A percentile compares a stretch with the other conserved stretches of the same genome.
phyloP scores from a whole-genome alignment of 108 stramenopile species.

The Stephanodiscus triporus region DNA sequence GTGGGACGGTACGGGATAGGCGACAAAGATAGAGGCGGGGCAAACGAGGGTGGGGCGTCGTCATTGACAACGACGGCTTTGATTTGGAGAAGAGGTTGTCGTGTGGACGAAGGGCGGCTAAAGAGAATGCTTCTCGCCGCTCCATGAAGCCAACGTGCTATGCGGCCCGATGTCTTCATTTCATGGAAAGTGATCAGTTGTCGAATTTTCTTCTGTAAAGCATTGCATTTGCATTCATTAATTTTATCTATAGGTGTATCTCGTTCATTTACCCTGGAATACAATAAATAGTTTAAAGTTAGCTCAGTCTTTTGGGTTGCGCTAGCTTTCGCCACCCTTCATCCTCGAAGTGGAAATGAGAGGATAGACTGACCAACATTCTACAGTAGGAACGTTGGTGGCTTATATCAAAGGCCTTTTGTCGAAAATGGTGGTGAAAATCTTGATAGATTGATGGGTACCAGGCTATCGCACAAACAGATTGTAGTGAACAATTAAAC shows the following conservation, averaged over 20 bases:
- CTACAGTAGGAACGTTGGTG: constrained; percentile 19
- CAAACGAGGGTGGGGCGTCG: background rate
- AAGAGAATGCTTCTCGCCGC: background rate
- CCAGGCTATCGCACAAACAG: background rate
- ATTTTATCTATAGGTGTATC: background rate
- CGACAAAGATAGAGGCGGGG: background rate
- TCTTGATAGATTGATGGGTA: constrained; percentile 8
- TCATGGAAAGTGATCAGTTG: background rate
- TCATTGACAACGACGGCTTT: background rate
- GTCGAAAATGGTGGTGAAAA: constrained; percentile 5
- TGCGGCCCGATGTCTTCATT: background rate
- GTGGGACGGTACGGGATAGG: constrained; percentile 37
- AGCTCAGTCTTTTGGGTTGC: too few relatives aligned
- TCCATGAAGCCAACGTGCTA: background rate
- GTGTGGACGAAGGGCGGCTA: background rate
- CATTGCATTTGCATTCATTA: too few relatives aligned
- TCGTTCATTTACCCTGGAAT: too few relatives aligned
- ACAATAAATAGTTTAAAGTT: too few relatives aligned
- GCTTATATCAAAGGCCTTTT: constrained; percentile 17
- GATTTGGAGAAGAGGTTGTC: constrained; percentile 27
- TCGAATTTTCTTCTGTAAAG: background rate
- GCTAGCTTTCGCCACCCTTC: too few relatives aligned
- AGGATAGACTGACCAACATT: constrained; percentile 30
- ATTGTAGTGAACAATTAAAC: background rate
- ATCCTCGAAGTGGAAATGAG: constrained; percentile 86